Conservation (phyloP, 306 rosid species). For the Carpinus viminea region DNA sequence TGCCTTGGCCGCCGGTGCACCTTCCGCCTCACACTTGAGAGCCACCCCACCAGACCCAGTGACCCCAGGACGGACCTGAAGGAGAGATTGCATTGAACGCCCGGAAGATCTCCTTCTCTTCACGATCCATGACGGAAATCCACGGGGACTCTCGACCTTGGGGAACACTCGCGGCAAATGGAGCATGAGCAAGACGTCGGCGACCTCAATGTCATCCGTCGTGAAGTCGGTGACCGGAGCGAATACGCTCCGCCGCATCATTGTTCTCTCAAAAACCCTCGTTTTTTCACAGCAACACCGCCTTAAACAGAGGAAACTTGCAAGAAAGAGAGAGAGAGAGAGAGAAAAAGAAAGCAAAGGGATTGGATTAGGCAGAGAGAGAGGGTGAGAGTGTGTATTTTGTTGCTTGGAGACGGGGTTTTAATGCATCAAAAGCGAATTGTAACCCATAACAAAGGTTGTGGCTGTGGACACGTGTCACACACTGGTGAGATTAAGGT, state of each 20-base stretch:
- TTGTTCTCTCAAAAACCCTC: conserved; percentile 2
- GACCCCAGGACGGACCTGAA: not conserved
- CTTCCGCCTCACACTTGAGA: not conserved
- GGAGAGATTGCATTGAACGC: not conserved
- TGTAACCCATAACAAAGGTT: conserved; percentile 14
- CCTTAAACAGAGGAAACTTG: not conserved
- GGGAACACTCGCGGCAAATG: conserved; percentile 16
- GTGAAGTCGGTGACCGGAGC: not conserved
- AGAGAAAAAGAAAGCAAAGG: not conserved
- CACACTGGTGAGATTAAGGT: conserved; percentile 27
- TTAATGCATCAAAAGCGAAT: conserved; percentile 4
- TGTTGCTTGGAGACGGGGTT: conserved; percentile 27
- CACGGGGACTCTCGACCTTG: not conserved
- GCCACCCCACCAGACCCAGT: not conserved
- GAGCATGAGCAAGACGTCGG: conserved; percentile 32
- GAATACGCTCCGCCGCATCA: not conserved
- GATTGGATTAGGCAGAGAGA: not conserved
- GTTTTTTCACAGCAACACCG: not conserved
- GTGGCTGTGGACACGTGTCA: conserved; percentile 49
- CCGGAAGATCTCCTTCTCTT: conserved; percentile 54
- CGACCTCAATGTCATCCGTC: conserved; percentile 33
- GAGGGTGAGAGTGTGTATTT: not conserved
- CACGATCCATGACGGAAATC: conserved; percentile 39
- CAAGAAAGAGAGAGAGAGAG: not conserved
- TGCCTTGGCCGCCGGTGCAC: conserved; percentile 21